Base-by-base conservation (phyloP, 2,329 filamentous ascomycete species). In the Rhytidhysteron rufulum region DNA sequence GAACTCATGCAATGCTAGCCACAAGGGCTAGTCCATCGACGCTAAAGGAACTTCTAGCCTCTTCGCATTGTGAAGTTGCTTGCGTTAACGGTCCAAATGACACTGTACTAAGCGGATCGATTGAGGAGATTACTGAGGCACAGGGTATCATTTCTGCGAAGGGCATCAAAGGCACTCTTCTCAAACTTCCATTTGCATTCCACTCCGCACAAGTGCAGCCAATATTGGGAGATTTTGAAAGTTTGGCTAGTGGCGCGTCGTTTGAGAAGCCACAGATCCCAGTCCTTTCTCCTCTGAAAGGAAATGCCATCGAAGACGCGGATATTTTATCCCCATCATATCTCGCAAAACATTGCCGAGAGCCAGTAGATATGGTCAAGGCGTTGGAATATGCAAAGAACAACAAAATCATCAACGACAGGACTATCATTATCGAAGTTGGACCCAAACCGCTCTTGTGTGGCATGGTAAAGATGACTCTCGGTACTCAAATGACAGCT, bases 361-460 rank as follows among this genome's bases (percentile, higher is more conserved):
- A 45, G 36, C 16, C 43, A 0, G 39, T 45, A 34, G 21, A 77
- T 44, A 71, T 73, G 49, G 51, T 67, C 5, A 64, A 58, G 37
- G 69, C 63, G 21, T 45, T 73, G 3, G 62, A 66, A 33, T 61
- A 66, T 5, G 67, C 60, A 3, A 57, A 60, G 9, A 16, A 43
- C 3, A 8, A 15, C 8, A 27, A 27, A 13, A 27, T 13, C 13
- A 27, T 27, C 37, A 57, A 51, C 34, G 55, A 62, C 5, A 54
- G 62, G 34, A 66, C 59, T 3, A 40, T 66, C 16, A 66, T 58
- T 55, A 45, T 71, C 29, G 68, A 71, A 42, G 60, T 75, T 40
- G 72, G 72, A 5, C 70, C 71, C 3, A 67, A 73, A 40, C 65
- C 71, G 0, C 58, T 73, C 15, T 71, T 67, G 42, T 64, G 65